Evolutionary conservation across 2,329 filamentous ascomycete genomes (phyloP).

Genomic region (Microdochium paspali): DNA sequence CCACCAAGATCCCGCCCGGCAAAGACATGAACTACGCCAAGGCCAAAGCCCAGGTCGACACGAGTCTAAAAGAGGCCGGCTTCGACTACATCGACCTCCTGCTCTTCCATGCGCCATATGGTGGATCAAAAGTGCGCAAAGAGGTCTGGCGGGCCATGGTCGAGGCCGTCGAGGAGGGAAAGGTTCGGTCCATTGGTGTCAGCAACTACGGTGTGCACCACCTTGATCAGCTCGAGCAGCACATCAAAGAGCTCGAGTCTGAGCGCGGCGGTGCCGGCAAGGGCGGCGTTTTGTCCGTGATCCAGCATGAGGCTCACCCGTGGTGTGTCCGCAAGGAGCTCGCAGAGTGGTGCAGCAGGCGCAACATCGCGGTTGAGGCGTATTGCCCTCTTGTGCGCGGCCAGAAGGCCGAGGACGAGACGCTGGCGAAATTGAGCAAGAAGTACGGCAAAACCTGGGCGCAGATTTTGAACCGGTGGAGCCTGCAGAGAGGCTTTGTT

Average conservation of each 20-base stretch:
- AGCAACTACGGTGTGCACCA: slow-evolving; percentile 58
- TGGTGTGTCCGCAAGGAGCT: slow-evolving; percentile 79
- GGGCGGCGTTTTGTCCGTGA: slow-evolving; percentile 68
- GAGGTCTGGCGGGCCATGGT: slow-evolving; percentile 54
- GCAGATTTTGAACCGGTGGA: slow-evolving; percentile 74
- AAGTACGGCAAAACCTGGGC: slow-evolving; percentile 67
- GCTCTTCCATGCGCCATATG: slow-evolving; percentile 53
- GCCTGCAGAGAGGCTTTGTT: slow-evolving; percentile 67
- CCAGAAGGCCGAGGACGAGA: slow-evolving; percentile 60
- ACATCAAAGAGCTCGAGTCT: slow-evolving; percentile 51
- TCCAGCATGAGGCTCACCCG: slow-evolving; percentile 84
- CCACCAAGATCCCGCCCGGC: slow-evolving; percentile 40
- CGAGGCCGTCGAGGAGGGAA: slow-evolving; percentile 52
- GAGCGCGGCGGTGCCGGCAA: slow-evolving; percentile 53
- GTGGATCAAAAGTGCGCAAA: slow-evolving; percentile 44
- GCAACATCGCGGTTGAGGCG: slow-evolving; percentile 53
- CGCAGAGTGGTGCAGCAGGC: slow-evolving; percentile 62
- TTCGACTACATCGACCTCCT: slow-evolving; percentile 60
- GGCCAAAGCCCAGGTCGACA: slow-evolving; percentile 53
- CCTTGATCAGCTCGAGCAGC: slow-evolving; percentile 47
- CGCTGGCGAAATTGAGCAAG: slow-evolving; percentile 52
- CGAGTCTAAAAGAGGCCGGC: slow-evolving; percentile 51
- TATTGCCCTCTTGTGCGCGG: slow-evolving; percentile 56
- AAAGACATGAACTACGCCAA: slow-evolving; percentile 45
- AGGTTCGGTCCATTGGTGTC: slow-evolving; percentile 52